Evolutionary conservation across 225 moss, liverwort and hornwort genomes (phyloP).

Genomic region (Polytrichum formosum): DNA sequence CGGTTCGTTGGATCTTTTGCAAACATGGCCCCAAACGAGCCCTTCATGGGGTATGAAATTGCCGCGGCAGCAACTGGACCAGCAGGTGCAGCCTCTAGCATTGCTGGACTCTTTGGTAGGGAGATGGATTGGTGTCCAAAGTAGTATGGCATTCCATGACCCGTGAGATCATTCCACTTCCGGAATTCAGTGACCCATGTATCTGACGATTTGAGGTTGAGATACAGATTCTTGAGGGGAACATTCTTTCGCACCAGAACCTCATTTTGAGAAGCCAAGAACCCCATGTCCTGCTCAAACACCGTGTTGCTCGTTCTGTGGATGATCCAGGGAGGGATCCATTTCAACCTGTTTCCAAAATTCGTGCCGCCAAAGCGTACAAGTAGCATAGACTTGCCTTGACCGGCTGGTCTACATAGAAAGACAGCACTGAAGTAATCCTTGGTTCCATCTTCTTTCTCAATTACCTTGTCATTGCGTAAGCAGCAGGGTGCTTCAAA

Average conservation of each 20-base stretch:
- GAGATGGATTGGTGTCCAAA: conserved; percentile 53
- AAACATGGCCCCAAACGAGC: conserved; percentile 73
- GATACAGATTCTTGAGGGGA: conserved; percentile 66
- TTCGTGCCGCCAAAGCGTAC: conserved; percentile 51
- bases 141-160: conserved; percentile 86
- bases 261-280: conserved; percentile 82
- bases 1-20: conserved; percentile 73
- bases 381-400: conserved; percentile 77
- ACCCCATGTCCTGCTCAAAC: conserved; percentile 88
- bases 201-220: conserved; percentile 72
- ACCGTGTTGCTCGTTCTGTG: conserved; percentile 47
- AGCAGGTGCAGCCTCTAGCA: conserved; percentile 68
- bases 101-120: conserved; percentile 41
- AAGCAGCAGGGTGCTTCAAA: conserved; percentile 73
- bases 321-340: conserved; percentile 45
- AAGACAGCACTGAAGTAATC: conserved; percentile 28
- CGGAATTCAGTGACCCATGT: conserved; percentile 69
- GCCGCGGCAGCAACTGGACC: conserved; percentile 60
- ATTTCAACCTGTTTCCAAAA: conserved; percentile 6
- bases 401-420: conserved; percentile 72
- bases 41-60: conserved; percentile 59
- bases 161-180: conserved; percentile 71
- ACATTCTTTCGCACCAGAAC: conserved; percentile 28
- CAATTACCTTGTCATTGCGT: conserved; percentile 33
- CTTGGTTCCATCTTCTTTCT: conserved; percentile 40